phyloP scores from a whole-genome alignment of 192 early-diverging fungal species.

The Pilaira anomala region DNA sequence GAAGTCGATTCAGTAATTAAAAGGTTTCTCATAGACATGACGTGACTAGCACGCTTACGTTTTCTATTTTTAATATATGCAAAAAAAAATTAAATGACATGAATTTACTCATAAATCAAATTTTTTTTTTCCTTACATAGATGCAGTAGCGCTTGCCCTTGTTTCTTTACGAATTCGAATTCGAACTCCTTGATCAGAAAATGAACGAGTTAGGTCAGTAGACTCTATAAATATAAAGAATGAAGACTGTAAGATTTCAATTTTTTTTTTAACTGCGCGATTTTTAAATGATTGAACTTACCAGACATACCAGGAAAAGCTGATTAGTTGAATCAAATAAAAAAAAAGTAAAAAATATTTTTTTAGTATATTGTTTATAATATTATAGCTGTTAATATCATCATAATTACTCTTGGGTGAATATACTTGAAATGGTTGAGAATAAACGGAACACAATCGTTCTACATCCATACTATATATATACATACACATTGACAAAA shows the following conservation, averaged over 20 bases:
- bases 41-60: constrained; percentile 3
- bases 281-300: background rate
- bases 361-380: too few species aligned
- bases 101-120: too few species aligned
- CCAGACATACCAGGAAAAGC: constrained; percentile 13
- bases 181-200: constrained; percentile 15
- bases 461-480: constrained; percentile 6
- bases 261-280: background rate
- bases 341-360: too few species aligned
- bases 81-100: too few species aligned
- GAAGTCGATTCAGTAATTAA: background rate
- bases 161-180: constrained; percentile 9
- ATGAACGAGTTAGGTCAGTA: constrained; percentile 7
- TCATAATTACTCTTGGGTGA: constrained; percentile 11
- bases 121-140: constrained; percentile 1
- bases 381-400: background rate
- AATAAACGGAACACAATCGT: constrained; percentile 6
- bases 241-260: background rate
- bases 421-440: constrained; percentile 12
- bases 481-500: background rate
- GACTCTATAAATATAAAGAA: background rate
- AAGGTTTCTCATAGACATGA: constrained; percentile 21
- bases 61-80: background rate
- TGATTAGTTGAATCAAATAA: too few species aligned
- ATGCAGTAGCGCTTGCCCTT: background rate